These are phyloP conservation scores for Fusarium neocosmosporiellum DNA, from an alignment of 2,329 filamentous ascomycete genomes.

Conservation along the genomic window DNA sequence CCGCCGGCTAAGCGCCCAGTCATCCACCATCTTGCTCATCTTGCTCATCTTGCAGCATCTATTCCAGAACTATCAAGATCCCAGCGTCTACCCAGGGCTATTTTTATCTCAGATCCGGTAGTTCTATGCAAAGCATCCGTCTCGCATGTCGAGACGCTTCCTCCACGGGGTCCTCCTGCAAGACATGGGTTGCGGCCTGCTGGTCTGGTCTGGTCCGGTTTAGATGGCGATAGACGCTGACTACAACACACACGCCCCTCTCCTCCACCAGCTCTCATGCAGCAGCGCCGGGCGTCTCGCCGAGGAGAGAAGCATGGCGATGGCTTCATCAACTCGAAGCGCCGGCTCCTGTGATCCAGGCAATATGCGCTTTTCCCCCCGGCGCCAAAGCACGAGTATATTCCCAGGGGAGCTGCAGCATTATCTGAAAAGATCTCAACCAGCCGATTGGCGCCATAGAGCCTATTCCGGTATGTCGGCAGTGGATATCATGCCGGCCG, in stretches of 20 bases:
- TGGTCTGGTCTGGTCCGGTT: constrained; percentile 8
- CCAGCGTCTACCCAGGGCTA: constrained; percentile 23
- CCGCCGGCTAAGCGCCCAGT: constrained; percentile 43
- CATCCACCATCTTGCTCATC: constrained; percentile 23
- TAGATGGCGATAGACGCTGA: constrained; percentile 26
- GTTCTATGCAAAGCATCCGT: constrained; percentile 21
- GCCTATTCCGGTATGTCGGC: constrained; percentile 31
- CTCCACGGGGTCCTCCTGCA: constrained; percentile 12
- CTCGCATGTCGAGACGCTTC: constrained; percentile 11
- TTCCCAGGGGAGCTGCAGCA: constrained; percentile 25
- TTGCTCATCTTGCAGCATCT: constrained; percentile 18
- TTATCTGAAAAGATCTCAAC: constrained; percentile 28
- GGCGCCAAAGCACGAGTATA: constrained; percentile 21
- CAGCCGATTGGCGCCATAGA: constrained; percentile 28
- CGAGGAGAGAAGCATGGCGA: background rate
- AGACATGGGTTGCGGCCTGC: background rate
- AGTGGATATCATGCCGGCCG: constrained; percentile 13
- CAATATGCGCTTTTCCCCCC: constrained; percentile 23
- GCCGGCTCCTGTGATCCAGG: constrained; percentile 30
- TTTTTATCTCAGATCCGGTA: constrained; percentile 29
- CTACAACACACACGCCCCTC: constrained; percentile 14
- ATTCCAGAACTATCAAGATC: constrained; percentile 30
- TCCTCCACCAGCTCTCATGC: constrained; percentile 14
- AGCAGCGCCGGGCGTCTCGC: constrained; percentile 36
- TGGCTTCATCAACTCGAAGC: constrained; percentile 20